Evolutionary conservation across 306 rosid species (phyloP).

Genomic region (Herpetospermum pedunculosum): DNA sequence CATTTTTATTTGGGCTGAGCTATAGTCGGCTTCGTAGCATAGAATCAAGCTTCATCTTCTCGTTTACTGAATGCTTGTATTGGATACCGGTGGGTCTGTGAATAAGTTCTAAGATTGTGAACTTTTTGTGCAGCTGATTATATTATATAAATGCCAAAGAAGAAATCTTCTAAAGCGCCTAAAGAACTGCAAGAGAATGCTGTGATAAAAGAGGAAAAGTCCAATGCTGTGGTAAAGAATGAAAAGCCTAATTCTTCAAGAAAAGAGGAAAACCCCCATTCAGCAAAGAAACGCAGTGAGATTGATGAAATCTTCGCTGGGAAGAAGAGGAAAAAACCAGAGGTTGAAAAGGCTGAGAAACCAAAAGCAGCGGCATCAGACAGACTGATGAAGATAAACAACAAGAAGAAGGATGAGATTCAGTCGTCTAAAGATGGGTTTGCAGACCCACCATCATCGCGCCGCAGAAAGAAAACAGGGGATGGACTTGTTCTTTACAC

Average conservation of each 20-base stretch:
- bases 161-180: slow-evolving; percentile 10
- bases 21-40: background rate
- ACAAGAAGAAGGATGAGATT: slow-evolving; percentile 20
- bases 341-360: slow-evolving; percentile 10
- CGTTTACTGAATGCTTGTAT: background rate
- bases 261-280: slow-evolving; percentile 29
- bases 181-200: slow-evolving; percentile 14
- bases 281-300: slow-evolving; percentile 22
- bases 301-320: slow-evolving; percentile 68
- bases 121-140: background rate
- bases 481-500: slow-evolving; percentile 54
- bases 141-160: background rate
- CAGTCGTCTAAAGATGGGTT: slow-evolving; percentile 18
- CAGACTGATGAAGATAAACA: slow-evolving; percentile 23
- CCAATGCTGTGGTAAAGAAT: slow-evolving; percentile 15
- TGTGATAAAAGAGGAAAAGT: slow-evolving; percentile 23
- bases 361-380: slow-evolving; percentile 11
- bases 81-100: background rate
- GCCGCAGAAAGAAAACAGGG: slow-evolving; percentile 31
- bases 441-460: slow-evolving; percentile 24
- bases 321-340: slow-evolving; percentile 45
- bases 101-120: background rate
- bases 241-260: slow-evolving; percentile 9
- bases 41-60: background rate
- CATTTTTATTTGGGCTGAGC: background rate